These are phyloP conservation scores for Linum usitatissimum DNA, from an alignment of 345 rosid genomes.

Conservation along the genomic window DNA sequence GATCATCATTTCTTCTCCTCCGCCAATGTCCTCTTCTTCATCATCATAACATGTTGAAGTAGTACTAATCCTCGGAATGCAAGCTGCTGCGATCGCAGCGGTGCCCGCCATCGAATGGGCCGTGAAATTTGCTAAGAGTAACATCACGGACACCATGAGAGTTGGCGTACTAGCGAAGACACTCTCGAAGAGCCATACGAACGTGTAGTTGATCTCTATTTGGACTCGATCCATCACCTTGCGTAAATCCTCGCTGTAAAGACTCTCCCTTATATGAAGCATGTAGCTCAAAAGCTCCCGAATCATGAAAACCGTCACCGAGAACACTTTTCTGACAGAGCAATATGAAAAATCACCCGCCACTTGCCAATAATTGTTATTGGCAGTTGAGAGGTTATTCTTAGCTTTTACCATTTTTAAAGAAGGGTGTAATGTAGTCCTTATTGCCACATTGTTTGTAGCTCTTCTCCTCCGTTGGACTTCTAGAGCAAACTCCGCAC, in stretches of 20 bases:
- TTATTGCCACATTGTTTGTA: too few species aligned
- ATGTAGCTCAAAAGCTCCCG: slow-evolving; percentile 57
- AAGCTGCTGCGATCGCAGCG: too few species aligned
- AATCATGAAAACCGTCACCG: slow-evolving; percentile 53
- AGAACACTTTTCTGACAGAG: slow-evolving; percentile 59
- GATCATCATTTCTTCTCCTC: too few species aligned
- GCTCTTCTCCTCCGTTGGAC: slow-evolving; percentile 32
- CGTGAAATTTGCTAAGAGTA: slow-evolving; percentile 54
- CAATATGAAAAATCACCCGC: slow-evolving; percentile 36
- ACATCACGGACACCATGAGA: slow-evolving; percentile 65
- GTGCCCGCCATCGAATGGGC: slow-evolving; percentile 45
- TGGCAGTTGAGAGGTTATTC: too few species aligned
- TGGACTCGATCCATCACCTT: slow-evolving; percentile 30
- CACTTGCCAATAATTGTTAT: slow-evolving; percentile 17
- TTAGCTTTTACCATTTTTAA: slow-evolving; percentile 44
- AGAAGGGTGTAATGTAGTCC: too few species aligned
- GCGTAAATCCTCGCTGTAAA: slow-evolving; percentile 30
- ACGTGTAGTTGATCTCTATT: slow-evolving; percentile 43
- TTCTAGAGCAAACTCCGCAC: slow-evolving; percentile 42
- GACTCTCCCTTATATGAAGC: slow-evolving; percentile 27
- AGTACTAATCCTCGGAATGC: too few species aligned
- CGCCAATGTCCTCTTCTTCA: too few species aligned
- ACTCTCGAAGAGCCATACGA: slow-evolving; percentile 58
- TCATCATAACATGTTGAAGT: too few species aligned
- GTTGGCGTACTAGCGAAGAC: slow-evolving; percentile 59